These are phyloP conservation scores for Cordyceps javanica DNA, from an alignment of 2,329 filamentous ascomycete genomes.

Conservation along the genomic window DNA sequence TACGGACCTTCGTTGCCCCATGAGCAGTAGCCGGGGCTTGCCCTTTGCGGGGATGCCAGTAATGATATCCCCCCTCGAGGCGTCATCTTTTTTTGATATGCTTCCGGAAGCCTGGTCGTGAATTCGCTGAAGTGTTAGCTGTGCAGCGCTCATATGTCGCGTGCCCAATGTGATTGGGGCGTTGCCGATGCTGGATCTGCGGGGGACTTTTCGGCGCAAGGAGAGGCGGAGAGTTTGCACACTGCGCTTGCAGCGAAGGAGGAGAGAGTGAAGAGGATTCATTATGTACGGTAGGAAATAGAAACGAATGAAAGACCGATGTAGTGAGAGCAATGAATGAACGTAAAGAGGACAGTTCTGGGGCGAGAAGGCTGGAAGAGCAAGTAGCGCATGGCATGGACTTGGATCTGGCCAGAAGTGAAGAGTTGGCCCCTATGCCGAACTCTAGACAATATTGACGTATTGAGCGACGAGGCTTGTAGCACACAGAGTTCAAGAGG, in stretches of 20 bases:
- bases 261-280: background rate
- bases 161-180: background rate
- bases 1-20: conserved; percentile 84
- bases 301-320: background rate
- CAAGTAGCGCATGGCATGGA: background rate
- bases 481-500: conserved; percentile 11
- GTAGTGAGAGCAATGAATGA: background rate
- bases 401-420: background rate
- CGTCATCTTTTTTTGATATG: conserved; percentile 43
- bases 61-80: conserved; percentile 37
- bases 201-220: background rate
- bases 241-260: conserved; percentile 7
- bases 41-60: conserved; percentile 46
- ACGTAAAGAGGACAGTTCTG: background rate
- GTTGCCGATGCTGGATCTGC: background rate
- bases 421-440: background rate
- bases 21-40: conserved; percentile 82
- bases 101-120: conserved; percentile 54
- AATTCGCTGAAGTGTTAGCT: conserved; percentile 58
- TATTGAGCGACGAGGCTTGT: conserved; percentile 1
- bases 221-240: background rate
- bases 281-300: background rate
- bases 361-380: background rate
- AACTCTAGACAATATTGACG: conserved; percentile 6
- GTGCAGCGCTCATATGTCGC: conserved; percentile 41